Evolutionary conservation across 2,329 filamentous ascomycete genomes (phyloP).

Genomic region (Graphilbum sp.): DNA sequence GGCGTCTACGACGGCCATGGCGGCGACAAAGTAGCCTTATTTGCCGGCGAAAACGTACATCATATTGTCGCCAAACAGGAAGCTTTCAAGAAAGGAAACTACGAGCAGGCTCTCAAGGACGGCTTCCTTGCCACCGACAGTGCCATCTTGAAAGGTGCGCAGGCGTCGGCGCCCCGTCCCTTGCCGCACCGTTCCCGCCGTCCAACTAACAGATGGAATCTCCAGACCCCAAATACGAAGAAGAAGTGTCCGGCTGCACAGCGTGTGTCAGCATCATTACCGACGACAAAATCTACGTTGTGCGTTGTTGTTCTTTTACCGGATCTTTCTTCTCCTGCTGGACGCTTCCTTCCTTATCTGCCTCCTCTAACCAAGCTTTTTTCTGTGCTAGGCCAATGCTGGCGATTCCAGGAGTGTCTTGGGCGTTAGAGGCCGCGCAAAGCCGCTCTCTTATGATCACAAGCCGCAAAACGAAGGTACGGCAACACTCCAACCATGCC

Average conservation of each 20-base stretch:
- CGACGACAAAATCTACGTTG: conserved; percentile 83
- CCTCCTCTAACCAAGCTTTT: conserved; percentile 1
- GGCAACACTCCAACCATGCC: conserved; percentile 7
- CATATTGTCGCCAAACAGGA: conserved; percentile 92
- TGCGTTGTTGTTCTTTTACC: conserved; percentile 35
- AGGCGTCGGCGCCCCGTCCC: not conserved
- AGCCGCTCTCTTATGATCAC: conserved; percentile 97
- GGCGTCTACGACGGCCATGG: conserved; percentile 97
- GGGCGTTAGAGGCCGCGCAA: conserved; percentile 91
- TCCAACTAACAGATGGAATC: not conserved
- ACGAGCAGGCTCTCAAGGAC: conserved; percentile 92
- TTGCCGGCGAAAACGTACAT: conserved; percentile 83
- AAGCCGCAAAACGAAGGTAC: conserved; percentile 95
- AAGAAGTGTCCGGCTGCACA: conserved; percentile 96
- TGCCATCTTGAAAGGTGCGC: conserved; percentile 81
- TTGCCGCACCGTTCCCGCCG: no score
- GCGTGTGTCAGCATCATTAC: conserved; percentile 83
- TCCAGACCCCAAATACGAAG: conserved; percentile 85
- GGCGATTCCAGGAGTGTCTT: conserved; percentile 91
- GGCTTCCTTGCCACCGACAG: conserved; percentile 92
- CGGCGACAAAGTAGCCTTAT: conserved; percentile 88
- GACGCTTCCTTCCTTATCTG: not conserved
- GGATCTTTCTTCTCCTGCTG: not conserved
- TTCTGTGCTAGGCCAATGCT: conserved; percentile 60
- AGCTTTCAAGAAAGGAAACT: conserved; percentile 76